Conservation (phyloP, 2,329 filamentous ascomycete species). For the Pseudocercospora fuligena region DNA sequence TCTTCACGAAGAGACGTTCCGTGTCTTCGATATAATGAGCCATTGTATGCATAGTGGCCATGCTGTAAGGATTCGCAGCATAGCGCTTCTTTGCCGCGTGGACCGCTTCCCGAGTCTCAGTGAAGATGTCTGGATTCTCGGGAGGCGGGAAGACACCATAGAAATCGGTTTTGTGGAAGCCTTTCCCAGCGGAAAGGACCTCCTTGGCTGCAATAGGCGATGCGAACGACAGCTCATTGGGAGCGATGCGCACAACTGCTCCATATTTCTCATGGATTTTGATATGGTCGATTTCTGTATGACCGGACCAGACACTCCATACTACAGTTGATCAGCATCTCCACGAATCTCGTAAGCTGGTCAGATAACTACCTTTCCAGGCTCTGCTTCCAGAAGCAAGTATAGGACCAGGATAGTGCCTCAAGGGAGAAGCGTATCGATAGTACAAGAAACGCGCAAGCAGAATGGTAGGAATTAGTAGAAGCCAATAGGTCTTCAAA, state of each 20-base stretch:
- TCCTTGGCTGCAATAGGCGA: conserved; percentile 38
- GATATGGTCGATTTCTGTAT: conserved; percentile 37
- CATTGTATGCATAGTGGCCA: conserved; percentile 60
- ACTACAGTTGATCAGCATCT: conserved; percentile 19
- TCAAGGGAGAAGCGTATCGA: conserved; percentile 35
- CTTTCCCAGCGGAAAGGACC: conserved; percentile 39
- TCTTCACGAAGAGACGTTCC: conserved; percentile 52
- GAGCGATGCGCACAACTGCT: conserved; percentile 39
- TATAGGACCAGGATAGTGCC: conserved; percentile 37
- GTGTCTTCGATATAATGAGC: conserved; percentile 59
- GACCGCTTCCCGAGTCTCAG: conserved; percentile 59
- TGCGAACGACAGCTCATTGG: conserved; percentile 39
- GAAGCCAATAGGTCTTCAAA: conserved; percentile 29
- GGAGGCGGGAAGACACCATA: conserved; percentile 59
- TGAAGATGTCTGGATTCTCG: conserved; percentile 64
- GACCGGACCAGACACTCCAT: conserved; percentile 31
- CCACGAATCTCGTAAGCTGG: background rate
- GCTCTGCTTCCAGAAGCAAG: conserved; percentile 38
- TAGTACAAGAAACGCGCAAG: conserved; percentile 39
- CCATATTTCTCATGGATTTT: conserved; percentile 33
- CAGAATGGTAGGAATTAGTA: conserved; percentile 32
- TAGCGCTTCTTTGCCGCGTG: conserved; percentile 59
- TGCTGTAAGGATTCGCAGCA: conserved; percentile 53
- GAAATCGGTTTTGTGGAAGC: conserved; percentile 41
- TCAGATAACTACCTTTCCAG: conserved; percentile 33